Percentiles rank a stretch among this genome's conserved stretches.
Evolutionary conservation across 805 yeast species (phyloP).

Genomic region (Metschnikowia chrysomelidarum): DNA sequence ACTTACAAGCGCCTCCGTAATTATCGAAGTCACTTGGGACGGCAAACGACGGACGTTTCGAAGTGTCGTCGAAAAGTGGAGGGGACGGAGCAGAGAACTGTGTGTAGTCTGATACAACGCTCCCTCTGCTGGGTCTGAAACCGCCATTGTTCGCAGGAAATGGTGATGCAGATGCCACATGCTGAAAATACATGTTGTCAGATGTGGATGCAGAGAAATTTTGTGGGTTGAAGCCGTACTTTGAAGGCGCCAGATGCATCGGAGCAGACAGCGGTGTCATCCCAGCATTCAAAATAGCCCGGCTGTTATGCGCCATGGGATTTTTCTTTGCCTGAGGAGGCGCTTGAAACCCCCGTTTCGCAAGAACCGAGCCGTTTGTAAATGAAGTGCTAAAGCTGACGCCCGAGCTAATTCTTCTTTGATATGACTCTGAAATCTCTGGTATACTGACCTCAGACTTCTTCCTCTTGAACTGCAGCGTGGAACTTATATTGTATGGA

Average conservation of each 20-base stretch:
- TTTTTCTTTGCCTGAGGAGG: constrained; percentile 13
- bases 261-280: constrained; percentile 7
- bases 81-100: constrained; percentile 16
- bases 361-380: constrained; percentile 7
- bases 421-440: constrained; percentile 21
- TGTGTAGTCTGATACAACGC: constrained; percentile 11
- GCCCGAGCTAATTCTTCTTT: constrained; percentile 20
- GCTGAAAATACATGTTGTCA: constrained; percentile 9
- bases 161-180: constrained; percentile 6
- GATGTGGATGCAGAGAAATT: constrained; percentile 1
- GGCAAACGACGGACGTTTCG: constrained; percentile 11
- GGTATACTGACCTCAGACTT: constrained; percentile 36
- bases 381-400: constrained; percentile 16
- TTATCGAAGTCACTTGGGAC: constrained; percentile 14
- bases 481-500: constrained; percentile 18
- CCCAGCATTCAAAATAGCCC: neutral
- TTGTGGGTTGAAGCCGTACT: constrained; percentile 1
- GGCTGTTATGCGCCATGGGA: neutral
- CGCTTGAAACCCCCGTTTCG: constrained; percentile 19
- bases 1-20: constrained; percentile 3
- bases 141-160: constrained; percentile 7
- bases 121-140: constrained; percentile 9
- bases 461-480: constrained; percentile 41
- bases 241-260: constrained; percentile 4
- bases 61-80: constrained; percentile 8